A percentile compares a stretch with the other conserved stretches of the same genome.
These are phyloP conservation scores for Kurtzmaniella quercitrusa DNA, from an alignment of 1,139 yeast species.

Conservation along the genomic window DNA sequence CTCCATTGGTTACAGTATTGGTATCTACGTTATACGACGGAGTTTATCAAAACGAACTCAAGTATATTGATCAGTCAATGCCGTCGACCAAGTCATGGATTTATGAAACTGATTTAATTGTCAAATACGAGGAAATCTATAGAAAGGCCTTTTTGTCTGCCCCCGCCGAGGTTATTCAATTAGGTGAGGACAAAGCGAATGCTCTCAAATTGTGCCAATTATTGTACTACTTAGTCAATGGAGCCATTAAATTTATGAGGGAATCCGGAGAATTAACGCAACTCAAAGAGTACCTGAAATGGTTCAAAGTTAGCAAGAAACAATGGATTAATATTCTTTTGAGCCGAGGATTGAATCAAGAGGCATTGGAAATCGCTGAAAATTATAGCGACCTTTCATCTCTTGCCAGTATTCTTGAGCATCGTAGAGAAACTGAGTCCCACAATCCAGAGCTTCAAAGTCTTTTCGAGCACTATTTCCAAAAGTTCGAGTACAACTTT, in stretches of 20 bases:
- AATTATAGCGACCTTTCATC: slow-evolving; percentile 62
- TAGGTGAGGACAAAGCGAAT: slow-evolving; percentile 13
- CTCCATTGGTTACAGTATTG: slow-evolving; percentile 26
- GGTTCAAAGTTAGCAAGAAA: slow-evolving; percentile 31
- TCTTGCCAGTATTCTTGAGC: slow-evolving; percentile 59
- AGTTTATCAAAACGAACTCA: slow-evolving; percentile 41
- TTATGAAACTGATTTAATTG: slow-evolving; percentile 33
- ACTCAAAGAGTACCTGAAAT: slow-evolving; percentile 25
- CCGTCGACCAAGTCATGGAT: slow-evolving; percentile 32
- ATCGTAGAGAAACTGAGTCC: slow-evolving; percentile 38
- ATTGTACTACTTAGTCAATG: slow-evolving; percentile 35
- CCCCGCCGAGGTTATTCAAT: slow-evolving; percentile 6
- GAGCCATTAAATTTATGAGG: slow-evolving; percentile 37
- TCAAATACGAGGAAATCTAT: slow-evolving; percentile 31
- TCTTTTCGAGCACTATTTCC: slow-evolving; percentile 50
- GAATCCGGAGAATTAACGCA: slow-evolving; percentile 15
- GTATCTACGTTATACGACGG: slow-evolving; percentile 38
- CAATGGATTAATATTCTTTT: slow-evolving; percentile 57
- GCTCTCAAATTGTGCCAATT: slow-evolving; percentile 27
- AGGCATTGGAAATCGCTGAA: slow-evolving; percentile 66
- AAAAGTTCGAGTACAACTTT: slow-evolving; percentile 63
- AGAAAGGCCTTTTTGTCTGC: slow-evolving; percentile 16
- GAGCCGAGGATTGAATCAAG: slow-evolving; percentile 40
- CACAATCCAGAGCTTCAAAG: slow-evolving; percentile 10
- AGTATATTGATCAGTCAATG: slow-evolving; percentile 22